Conservation (phyloP, 2,329 filamentous ascomycete genomes). For the Trichoderma polysporum region DNA sequence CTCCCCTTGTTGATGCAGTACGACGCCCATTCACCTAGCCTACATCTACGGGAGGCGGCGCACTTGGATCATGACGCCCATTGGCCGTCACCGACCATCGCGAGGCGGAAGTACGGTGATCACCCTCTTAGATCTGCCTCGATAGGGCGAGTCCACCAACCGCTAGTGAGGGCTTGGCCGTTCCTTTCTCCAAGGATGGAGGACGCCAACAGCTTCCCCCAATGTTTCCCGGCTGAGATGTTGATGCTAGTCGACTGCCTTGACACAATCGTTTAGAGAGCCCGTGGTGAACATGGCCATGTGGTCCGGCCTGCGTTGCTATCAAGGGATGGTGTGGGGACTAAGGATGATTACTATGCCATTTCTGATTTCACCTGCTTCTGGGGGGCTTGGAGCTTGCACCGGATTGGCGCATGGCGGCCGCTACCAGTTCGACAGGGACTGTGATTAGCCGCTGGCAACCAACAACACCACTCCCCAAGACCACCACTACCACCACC, state of each 20-base stretch:
- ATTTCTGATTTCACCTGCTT: slow-evolving; percentile 19
- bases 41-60: slow-evolving; percentile 9
- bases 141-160: slow-evolving; percentile 2
- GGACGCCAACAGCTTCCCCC: background rate
- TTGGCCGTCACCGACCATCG: slow-evolving; percentile 1
- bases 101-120: slow-evolving; percentile 18
- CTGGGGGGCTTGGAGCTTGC: slow-evolving; percentile 7
- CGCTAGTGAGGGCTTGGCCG: background rate
- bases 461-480: slow-evolving; percentile 6
- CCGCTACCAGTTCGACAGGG: slow-evolving; percentile 4
- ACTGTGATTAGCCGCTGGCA: slow-evolving; percentile 8
- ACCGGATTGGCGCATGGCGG: slow-evolving; percentile 15
- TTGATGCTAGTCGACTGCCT: slow-evolving; percentile 8
- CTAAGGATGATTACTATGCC: slow-evolving; percentile 10
- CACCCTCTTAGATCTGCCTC: slow-evolving; percentile 15
- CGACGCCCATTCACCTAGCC: slow-evolving; percentile 9
- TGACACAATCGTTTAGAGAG: background rate
- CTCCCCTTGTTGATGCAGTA: slow-evolving; percentile 16
- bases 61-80: background rate
- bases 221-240: slow-evolving; percentile 8
- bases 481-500: background rate
- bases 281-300: slow-evolving; percentile 10
- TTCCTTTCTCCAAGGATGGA: background rate
- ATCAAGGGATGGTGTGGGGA: slow-evolving; percentile 5
- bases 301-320: slow-evolving; percentile 13